A percentile compares a stretch with the other conserved stretches of the same genome.
These are phyloP conservation scores for Cercospora sp. DNA, from an alignment of 2,329 filamentous ascomycete species.

Conservation along the genomic window DNA sequence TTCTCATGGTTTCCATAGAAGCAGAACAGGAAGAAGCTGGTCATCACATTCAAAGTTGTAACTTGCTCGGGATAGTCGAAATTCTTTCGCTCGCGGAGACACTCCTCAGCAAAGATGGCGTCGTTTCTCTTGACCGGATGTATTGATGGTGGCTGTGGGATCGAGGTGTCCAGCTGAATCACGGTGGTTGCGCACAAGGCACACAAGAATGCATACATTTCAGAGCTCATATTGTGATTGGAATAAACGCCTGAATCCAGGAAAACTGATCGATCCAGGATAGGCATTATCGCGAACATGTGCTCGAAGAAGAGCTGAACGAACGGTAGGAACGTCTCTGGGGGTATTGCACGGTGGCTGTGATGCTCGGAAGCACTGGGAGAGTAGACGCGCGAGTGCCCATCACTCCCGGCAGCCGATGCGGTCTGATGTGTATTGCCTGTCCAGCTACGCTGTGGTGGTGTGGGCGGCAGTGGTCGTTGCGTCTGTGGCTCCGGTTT, in stretches of 20 bases:
- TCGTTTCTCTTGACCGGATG: constrained; percentile 31
- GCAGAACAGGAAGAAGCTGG: constrained; percentile 41
- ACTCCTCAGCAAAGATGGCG: constrained; percentile 40
- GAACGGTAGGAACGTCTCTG: constrained; percentile 37
- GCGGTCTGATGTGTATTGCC: constrained; percentile 19
- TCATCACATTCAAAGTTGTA: constrained; percentile 37
- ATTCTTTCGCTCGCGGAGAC: constrained; percentile 34
- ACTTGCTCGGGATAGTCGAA: constrained; percentile 37
- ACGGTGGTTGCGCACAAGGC: constrained; percentile 39
- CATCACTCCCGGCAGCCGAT: constrained; percentile 28
- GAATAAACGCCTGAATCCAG: constrained; percentile 34
- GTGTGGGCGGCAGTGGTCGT: constrained; percentile 14
- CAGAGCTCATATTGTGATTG: constrained; percentile 28
- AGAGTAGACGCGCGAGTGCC: constrained; percentile 24
- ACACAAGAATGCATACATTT: constrained; percentile 38
- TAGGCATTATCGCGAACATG: constrained; percentile 42
- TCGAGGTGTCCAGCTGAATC: constrained; percentile 39
- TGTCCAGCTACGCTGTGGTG: constrained; percentile 25
- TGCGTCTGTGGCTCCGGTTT: constrained; percentile 19
- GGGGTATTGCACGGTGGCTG: constrained; percentile 27
- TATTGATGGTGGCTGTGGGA: constrained; percentile 32
- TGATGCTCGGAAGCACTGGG: constrained; percentile 27
- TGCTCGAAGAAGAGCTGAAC: constrained; percentile 40
- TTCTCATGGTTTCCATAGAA: constrained; percentile 41
- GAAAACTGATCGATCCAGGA: constrained; percentile 37